A percentile compares a stretch with the other conserved stretches of the same genome.
phyloP scores from a whole-genome alignment of 1,284 basidiomycete genomes.

The Puccinia sorghi region DNA sequence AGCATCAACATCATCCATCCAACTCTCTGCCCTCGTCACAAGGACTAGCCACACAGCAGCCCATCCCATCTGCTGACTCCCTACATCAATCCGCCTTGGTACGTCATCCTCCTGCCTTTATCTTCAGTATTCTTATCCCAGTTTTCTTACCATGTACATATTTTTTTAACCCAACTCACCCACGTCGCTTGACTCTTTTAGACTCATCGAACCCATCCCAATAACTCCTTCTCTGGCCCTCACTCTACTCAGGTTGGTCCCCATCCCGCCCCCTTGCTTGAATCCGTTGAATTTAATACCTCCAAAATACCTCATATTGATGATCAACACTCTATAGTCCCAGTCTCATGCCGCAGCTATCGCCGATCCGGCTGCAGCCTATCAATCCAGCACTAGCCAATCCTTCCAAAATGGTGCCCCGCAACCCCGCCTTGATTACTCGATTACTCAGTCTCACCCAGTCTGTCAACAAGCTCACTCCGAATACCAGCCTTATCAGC shows the following conservation, averaged over 20 bases:
- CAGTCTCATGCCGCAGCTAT: neutral
- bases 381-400: conserved; percentile 13
- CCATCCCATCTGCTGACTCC: conserved; percentile 20
- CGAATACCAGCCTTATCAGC: neutral
- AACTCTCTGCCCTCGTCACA: neutral
- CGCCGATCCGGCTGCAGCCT: neutral
- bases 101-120: neutral
- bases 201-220: neutral
- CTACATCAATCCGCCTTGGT: neutral
- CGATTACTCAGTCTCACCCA: neutral
- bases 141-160: neutral
- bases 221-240: neutral
- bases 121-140: neutral
- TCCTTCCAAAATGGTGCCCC: conserved; percentile 1
- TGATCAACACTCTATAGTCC: neutral
- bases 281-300: neutral
- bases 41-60: neutral
- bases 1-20: conserved; percentile 1
- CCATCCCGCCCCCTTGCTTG: neutral
- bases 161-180: neutral
- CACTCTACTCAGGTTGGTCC: conserved; percentile 12
- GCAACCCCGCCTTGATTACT: neutral
- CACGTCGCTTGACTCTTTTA: neutral
- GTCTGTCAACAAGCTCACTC: neutral
- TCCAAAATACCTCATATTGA: no score